Conservation (phyloP, 495 filamentous ascomycete genomes). For the Penicillium maclennaniae region DNA sequence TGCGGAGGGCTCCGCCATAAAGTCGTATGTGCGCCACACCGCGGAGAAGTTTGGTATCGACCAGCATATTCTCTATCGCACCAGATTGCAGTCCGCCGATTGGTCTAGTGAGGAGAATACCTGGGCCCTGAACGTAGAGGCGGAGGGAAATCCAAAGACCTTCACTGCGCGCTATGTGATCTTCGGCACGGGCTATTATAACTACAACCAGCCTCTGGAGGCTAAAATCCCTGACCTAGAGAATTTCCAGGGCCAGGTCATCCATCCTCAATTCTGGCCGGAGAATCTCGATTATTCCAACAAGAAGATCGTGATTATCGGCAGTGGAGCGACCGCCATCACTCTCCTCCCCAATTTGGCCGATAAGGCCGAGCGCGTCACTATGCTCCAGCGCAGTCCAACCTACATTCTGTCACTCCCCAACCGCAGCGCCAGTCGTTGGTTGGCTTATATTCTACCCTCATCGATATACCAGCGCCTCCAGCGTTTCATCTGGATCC, state of each 20-base stretch:
- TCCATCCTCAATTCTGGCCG: constrained; percentile 55
- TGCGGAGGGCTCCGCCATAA: constrained; percentile 56
- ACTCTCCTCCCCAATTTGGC: constrained; percentile 48
- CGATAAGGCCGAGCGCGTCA: constrained; percentile 42
- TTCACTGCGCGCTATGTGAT: constrained; percentile 56
- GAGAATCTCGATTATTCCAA: constrained; percentile 44
- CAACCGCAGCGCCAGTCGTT: constrained; percentile 31
- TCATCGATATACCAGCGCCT: constrained; percentile 31
- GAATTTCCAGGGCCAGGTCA: constrained; percentile 40
- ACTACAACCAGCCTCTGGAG: constrained; percentile 56
- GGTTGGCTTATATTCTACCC: constrained; percentile 40
- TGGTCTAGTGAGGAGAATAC: constrained; percentile 58
- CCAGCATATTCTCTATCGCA: constrained; percentile 55
- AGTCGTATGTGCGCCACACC: constrained; percentile 58
- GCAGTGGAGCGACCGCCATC: constrained; percentile 55
- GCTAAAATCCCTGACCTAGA: constrained; percentile 42
- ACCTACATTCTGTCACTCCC: constrained; percentile 56
- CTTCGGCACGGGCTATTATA: constrained; percentile 61
- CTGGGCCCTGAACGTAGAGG: constrained; percentile 59
- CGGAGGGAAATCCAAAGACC: constrained; percentile 42
- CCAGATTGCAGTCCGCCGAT: constrained; percentile 50
- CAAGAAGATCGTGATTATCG: constrained; percentile 55
- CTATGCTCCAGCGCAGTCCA: constrained; percentile 57
- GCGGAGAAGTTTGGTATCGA: constrained; percentile 58
- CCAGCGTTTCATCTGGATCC: constrained; percentile 45